Evolutionary conservation across 2,329 filamentous ascomycete genomes (phyloP).

Genomic region (Pseudocercospora vitis): DNA sequence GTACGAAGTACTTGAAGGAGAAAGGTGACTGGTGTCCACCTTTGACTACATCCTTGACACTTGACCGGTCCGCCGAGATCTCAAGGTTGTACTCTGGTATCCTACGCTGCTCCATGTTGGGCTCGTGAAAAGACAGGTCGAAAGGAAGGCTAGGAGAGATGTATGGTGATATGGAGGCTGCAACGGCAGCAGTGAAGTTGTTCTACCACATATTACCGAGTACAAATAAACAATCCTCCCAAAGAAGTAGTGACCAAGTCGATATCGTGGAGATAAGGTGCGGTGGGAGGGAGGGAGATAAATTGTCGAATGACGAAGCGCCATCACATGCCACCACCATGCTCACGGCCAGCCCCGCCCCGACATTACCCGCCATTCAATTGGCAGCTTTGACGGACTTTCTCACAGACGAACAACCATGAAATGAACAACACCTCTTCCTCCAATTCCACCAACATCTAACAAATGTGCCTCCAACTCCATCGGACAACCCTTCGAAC

Average conservation of each 20-base stretch:
- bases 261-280: too few relatives aligned
- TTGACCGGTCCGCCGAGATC: constrained; percentile 85
- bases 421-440: background rate
- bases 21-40: constrained; percentile 46
- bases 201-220: background rate
- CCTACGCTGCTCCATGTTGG: constrained; percentile 61
- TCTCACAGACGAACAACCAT: background rate
- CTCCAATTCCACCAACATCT: background rate
- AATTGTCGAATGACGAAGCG: background rate
- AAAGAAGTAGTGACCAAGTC: background rate
- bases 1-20: background rate
- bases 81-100: constrained; percentile 91
- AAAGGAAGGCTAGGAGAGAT: background rate
- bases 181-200: background rate
- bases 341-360: background rate
- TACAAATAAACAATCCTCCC: background rate
- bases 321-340: background rate
- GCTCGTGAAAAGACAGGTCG: background rate
- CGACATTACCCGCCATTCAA: constrained; percentile 11
- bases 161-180: background rate
- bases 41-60: constrained; percentile 89
- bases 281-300: background rate
- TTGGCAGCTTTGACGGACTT: constrained; percentile 1
- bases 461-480: too few relatives aligned
- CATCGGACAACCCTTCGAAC: background rate